phyloP scores from a whole-genome alignment of 2,329 filamentous ascomycete species.

The Hymenoscyphus albidus region DNA sequence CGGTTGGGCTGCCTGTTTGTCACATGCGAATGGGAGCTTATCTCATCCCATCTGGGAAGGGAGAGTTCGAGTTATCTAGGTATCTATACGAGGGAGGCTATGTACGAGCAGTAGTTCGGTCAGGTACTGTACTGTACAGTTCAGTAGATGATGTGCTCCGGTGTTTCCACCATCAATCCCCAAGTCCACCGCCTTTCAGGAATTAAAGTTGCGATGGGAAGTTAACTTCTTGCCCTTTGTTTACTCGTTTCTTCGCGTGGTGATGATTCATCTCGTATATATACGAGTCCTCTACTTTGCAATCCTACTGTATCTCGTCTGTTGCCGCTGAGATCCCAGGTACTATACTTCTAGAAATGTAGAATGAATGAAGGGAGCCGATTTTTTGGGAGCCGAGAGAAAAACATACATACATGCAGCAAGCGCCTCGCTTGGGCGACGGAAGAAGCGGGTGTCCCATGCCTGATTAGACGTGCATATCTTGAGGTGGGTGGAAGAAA shows the following conservation, averaged over 20 bases:
- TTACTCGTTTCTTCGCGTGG: neutral
- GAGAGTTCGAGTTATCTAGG: neutral
- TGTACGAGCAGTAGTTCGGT: neutral
- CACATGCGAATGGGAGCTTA: neutral
- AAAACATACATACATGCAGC: neutral
- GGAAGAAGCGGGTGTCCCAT: neutral
- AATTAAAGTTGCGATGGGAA: neutral
- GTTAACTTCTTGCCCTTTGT: neutral
- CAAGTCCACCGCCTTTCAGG: neutral
- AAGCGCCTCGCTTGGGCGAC: neutral
- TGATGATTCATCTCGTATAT: neutral
- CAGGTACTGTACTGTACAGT: no score
- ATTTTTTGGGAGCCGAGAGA: neutral
- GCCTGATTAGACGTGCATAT: slow-evolving; percentile 1
- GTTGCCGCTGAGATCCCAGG: neutral
- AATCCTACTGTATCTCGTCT: neutral
- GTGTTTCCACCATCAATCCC: neutral
- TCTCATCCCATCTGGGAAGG: no score
- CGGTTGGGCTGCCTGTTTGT: neutral
- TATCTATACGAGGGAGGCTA: no score
- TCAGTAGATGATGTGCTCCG: no score
- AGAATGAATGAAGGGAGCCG: neutral
- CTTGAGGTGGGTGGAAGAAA: neutral
- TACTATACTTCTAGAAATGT: neutral
- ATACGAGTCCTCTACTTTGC: neutral